Evolutionary conservation across 129 eudicot species (phyloP), one percentile per base, ranked within the genome.

Genomic region (Centrapalus pauciflorus): DNA sequence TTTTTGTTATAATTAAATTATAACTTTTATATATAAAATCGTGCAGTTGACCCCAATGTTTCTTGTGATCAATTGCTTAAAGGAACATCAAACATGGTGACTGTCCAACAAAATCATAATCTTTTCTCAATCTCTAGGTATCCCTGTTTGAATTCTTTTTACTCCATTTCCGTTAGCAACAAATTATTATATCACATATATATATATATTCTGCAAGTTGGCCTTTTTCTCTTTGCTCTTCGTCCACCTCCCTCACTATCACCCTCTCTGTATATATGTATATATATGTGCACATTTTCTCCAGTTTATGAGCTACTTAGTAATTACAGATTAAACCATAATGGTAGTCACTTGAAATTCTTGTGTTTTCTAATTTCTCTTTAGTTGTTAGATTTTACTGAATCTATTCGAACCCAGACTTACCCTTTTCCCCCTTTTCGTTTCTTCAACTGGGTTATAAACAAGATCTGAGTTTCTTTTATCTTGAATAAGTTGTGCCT

Each of bases 201-300:
- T 66, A 25, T 24, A 28, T 58, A 60, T 30, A 50, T 41, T 65
- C 78, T 45, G 67, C 79, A 43, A 74, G 32, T 74, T 74, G 79
- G 43, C 73, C 23, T 12, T 46, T 30, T 45, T 41, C 16, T 74
- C 32, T 74, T 55, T 66, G 66, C 79, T 30, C 41, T 74, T 65
- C 29, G 5, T 57, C 41, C 29, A 4, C 29, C 41, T 57, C 61
- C 64, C 61, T 48, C 0, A 12, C 29, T 23, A 7, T 25, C 27
- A 54, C 5, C 25, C 23, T 17, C 5, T 70, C 9, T 60, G 6
- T 48, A 10, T 38, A 1, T 45, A 21, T 29, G 28, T 17, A 63
- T 38, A 12, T 35, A 20, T 55, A 19, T 20, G 7, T 51, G 37
- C 37, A 55, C 32, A 29, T 40, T 11, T 16, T 20, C n/a, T 27